phyloP scores from a whole-genome alignment of 2,329 filamentous ascomycete species.

The Nemania serpens region DNA sequence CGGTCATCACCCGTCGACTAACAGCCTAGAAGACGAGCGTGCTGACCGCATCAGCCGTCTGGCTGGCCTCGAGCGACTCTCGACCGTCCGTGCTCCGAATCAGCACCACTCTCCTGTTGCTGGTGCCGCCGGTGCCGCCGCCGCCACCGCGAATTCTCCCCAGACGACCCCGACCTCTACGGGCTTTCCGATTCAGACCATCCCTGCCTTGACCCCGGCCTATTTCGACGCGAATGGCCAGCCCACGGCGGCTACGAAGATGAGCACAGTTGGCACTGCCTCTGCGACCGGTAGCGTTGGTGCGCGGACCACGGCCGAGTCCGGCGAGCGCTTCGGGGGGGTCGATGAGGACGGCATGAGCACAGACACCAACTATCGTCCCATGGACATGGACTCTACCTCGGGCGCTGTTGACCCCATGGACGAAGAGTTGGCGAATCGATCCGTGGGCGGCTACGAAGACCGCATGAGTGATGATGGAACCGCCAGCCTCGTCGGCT shows the following conservation, averaged over 20 bases:
- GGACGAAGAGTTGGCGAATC: slow-evolving; percentile 49
- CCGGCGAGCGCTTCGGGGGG: slow-evolving; percentile 61
- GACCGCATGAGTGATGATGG: slow-evolving; percentile 87
- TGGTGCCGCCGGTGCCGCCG: too few relatives aligned
- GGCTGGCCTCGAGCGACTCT: slow-evolving; percentile 86
- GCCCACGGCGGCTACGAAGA: slow-evolving; percentile 71
- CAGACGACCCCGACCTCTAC: slow-evolving; percentile 58
- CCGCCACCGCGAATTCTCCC: slow-evolving; percentile 48
- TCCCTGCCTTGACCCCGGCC: slow-evolving; percentile 58
- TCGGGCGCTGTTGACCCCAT: slow-evolving; percentile 40
- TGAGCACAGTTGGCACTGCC: slow-evolving; percentile 88
- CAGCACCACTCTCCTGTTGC: slow-evolving; percentile 35
- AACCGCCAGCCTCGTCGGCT: slow-evolving; percentile 82
- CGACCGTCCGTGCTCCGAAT: slow-evolving; percentile 67
- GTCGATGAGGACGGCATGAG: slow-evolving; percentile 70
- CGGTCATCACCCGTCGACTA: slow-evolving; percentile 65
- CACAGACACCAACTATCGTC: slow-evolving; percentile 64
- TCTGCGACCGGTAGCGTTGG: slow-evolving; percentile 82
- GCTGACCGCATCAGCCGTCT: slow-evolving; percentile 94
- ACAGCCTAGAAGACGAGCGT: slow-evolving; percentile 86
- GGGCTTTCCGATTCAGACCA: slow-evolving; percentile 49
- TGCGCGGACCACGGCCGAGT: slow-evolving; percentile 57
- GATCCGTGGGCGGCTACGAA: slow-evolving; percentile 57
- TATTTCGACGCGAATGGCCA: slow-evolving; percentile 83
- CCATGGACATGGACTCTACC: slow-evolving; percentile 59